Evolutionary conservation across 1,284 basidiomycete genomes (phyloP), one percentile per base, ranked within the genome.

Genomic region (Sporisorium exsertum): DNA sequence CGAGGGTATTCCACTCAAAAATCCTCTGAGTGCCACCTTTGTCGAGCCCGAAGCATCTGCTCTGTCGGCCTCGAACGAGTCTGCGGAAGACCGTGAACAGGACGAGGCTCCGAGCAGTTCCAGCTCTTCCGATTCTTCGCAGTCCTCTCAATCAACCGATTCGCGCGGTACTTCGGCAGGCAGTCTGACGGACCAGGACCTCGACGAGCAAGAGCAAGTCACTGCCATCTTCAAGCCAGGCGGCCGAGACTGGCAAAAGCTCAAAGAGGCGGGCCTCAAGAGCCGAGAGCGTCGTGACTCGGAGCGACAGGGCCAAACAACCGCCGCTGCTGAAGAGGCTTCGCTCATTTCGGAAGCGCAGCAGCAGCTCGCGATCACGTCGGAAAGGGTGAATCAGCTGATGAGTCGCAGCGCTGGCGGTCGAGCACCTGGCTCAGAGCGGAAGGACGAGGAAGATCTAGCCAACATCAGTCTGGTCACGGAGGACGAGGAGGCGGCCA

Each of bases 181-280:
- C 18, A 69, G 66, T 33, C 42, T 68, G 51, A 76, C 64, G 2
- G 72, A 75, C 20, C 64, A 75, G 20, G 74, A 79, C 16, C 24
- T 64, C 12, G 78, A 77, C 35, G 68, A 72, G 2, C 64, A 75
- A n/a, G 72, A 82, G n/a, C 80, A 78, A 45, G 64, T 81, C 26
- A 82, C 80, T 0, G 80, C 80, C 20, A 75, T 80, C 56, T 82
- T 69, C 62, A 67, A 80, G 54, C 80, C 80, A 0, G 75, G 73
- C 26, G 69, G 69, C 22, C 64, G 67, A 27, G 80, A 82, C 53
- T 82, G 81, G 81, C 68, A 72, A 29, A 76, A 78, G 60, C 74
- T 81, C 51, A 80, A 77, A 53, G 75, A 81, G 43, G 80, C 72
- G 5, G 76, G 80, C n/a, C 53, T 71, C 26, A 45, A 58, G 50